Percentiles rank a stretch among this genome's conserved stretches.
Conservation (phyloP, 768 basidiomycete species). For the Pleurotus giganteus region DNA sequence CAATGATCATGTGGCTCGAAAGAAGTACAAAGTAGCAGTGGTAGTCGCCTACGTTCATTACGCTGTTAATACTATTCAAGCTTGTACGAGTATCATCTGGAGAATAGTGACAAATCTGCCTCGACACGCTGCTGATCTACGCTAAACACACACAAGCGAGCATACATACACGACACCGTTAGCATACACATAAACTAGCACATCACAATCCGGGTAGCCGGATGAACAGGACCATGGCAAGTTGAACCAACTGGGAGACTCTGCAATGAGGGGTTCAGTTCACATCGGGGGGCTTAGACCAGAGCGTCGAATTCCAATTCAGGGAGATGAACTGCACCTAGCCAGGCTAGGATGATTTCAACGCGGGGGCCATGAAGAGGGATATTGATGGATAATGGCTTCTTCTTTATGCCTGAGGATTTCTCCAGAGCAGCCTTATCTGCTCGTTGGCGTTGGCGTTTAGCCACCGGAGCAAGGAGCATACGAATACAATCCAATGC, state of each 20-base stretch:
- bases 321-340: conserved; percentile 76
- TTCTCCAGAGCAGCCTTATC: conserved; percentile 53
- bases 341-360: conserved; percentile 82
- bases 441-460: conserved; percentile 58
- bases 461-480: conserved; percentile 67
- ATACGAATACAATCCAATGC: conserved; percentile 69
- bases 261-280: background rate
- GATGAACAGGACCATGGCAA: background rate
- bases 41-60: background rate
- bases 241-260: no score
- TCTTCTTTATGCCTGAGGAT: conserved; percentile 48
- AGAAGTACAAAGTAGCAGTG: background rate
- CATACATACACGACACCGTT: background rate
- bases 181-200: background rate
- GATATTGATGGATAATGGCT: conserved; percentile 69
- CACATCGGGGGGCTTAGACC: background rate
- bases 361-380: conserved; percentile 85
- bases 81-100: background rate
- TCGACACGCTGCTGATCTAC: background rate
- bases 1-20: background rate
- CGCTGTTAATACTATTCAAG: background rate
- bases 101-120: background rate
- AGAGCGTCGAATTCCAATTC: conserved; percentile 50
- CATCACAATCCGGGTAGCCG: background rate
- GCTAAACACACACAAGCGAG: background rate